Evolutionary conservation across 768 basidiomycete species (phyloP).

Genomic region (Boletus sensibilis): DNA sequence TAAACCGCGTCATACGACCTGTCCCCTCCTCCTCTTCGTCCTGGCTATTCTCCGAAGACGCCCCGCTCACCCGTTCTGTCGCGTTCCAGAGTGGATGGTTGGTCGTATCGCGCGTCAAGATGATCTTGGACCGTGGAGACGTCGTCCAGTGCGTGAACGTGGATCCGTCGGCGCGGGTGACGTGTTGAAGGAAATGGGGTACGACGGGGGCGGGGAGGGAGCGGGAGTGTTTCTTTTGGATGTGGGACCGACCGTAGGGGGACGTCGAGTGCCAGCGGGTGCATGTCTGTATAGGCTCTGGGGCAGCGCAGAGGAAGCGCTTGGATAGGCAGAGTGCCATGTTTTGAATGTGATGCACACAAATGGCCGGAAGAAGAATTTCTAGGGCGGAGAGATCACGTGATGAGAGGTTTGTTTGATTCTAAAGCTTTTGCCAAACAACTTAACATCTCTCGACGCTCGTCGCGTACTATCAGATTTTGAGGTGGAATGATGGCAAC

Average conservation of each 20-base stretch:
- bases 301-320: slow-evolving; percentile 2
- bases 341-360: neutral
- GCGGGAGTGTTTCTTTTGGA: slow-evolving; percentile 68
- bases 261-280: slow-evolving; percentile 59
- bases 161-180: slow-evolving; percentile 85
- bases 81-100: slow-evolving; percentile 89
- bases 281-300: slow-evolving; percentile 13
- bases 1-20: slow-evolving; percentile 81
- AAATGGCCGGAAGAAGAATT: neutral
- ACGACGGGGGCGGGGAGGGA: slow-evolving; percentile 80
- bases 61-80: slow-evolving; percentile 49
- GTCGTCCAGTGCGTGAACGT: slow-evolving; percentile 88
- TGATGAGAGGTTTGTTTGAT: slow-evolving; percentile 13
- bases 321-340: slow-evolving; percentile 20
- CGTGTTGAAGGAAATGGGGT: slow-evolving; percentile 81
- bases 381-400: neutral
- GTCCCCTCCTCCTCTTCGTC: slow-evolving; percentile 71
- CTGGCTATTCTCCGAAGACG: slow-evolving; percentile 41
- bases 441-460: no score
- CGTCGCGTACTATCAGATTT: no score
- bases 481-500: no score
- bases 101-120: slow-evolving; percentile 82
- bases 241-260: slow-evolving; percentile 81
- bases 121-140: slow-evolving; percentile 73
- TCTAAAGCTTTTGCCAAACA: slow-evolving; percentile 24